phyloP scores from a whole-genome alignment of 495 filamentous ascomycete genomes.

The Peziza echinospora region DNA sequence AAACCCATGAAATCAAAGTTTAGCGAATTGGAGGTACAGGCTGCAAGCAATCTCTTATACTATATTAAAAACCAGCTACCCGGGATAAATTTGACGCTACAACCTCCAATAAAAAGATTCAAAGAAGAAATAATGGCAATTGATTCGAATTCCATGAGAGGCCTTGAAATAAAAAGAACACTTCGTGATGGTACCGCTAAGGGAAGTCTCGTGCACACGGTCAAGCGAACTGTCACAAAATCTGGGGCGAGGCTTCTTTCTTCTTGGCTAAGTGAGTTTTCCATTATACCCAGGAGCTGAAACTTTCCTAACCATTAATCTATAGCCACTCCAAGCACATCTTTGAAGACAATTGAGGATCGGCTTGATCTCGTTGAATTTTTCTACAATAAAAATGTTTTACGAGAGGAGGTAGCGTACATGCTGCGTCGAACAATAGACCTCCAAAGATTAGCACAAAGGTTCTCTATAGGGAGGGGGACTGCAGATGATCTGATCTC shows the following conservation, averaged over 20 bases:
- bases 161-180: constrained; percentile 71
- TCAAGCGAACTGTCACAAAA: constrained; percentile 76
- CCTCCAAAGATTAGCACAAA: constrained; percentile 73
- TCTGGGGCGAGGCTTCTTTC: constrained; percentile 67
- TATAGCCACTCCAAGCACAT: constrained; percentile 60
- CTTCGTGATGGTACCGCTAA: constrained; percentile 49
- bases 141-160: constrained; percentile 73
- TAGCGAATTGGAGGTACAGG: constrained; percentile 33
- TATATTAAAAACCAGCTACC: constrained; percentile 66
- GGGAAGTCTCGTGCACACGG: constrained; percentile 70
- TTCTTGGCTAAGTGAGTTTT: constrained; percentile 54
- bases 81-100: constrained; percentile 60
- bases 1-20: constrained; percentile 24
- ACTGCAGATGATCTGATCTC: constrained; percentile 80
- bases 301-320: background rate
- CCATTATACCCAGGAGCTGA: background rate
- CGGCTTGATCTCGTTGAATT: constrained; percentile 63
- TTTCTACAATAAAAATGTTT: constrained; percentile 37
- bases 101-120: constrained; percentile 54
- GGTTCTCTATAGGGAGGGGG: constrained; percentile 77
- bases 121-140: constrained; percentile 63
- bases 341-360: constrained; percentile 50
- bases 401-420: constrained; percentile 42
- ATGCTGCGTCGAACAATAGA: constrained; percentile 64
- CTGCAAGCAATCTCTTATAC: constrained; percentile 50